Conservation (phyloP, 106 monocot genomes). For the Alisma plantagoaquatica region DNA sequence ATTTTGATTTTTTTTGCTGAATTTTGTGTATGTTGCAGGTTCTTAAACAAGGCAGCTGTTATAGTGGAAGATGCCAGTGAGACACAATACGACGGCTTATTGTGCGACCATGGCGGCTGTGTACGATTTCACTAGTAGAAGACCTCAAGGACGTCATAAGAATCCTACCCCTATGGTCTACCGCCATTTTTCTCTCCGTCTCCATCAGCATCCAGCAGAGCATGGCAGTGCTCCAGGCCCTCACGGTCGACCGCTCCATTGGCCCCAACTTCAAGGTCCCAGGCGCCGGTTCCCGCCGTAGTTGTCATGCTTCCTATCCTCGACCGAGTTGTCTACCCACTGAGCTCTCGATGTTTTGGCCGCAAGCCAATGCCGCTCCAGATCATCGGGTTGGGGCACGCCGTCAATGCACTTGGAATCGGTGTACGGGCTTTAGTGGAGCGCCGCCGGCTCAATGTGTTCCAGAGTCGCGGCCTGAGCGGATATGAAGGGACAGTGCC, state of each 20-base stretch:
- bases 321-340: slow-evolving; percentile 45
- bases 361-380: slow-evolving; percentile 30
- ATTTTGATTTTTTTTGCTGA: too few species aligned
- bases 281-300: slow-evolving; percentile 11
- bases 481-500: slow-evolving; percentile 16
- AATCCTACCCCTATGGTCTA: slow-evolving; percentile 46
- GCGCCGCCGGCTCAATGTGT: slow-evolving; percentile 9
- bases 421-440: slow-evolving; percentile 43
- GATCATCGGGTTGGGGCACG: slow-evolving; percentile 43
- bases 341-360: slow-evolving; percentile 5
- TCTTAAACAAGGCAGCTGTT: slow-evolving; percentile 40
- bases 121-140: slow-evolving; percentile 54
- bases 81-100: slow-evolving; percentile 10
- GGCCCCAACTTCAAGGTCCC: slow-evolving; percentile 49
- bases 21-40: too few species aligned
- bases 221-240: slow-evolving; percentile 52
- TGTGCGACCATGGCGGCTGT: slow-evolving; percentile 34
- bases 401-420: slow-evolving; percentile 28
- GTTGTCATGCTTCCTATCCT: slow-evolving; percentile 25
- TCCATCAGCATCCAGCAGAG: slow-evolving; percentile 34
- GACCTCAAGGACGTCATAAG: slow-evolving; percentile 47
- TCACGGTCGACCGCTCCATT: slow-evolving; percentile 57
- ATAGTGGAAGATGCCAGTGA: slow-evolving; percentile 26
- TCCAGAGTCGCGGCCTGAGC: slow-evolving; percentile 10
- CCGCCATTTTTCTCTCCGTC: slow-evolving; percentile 39